phyloP scores from a whole-genome alignment of 2,329 filamentous ascomycete species.

The Sarocladiaceae sp. region DNA sequence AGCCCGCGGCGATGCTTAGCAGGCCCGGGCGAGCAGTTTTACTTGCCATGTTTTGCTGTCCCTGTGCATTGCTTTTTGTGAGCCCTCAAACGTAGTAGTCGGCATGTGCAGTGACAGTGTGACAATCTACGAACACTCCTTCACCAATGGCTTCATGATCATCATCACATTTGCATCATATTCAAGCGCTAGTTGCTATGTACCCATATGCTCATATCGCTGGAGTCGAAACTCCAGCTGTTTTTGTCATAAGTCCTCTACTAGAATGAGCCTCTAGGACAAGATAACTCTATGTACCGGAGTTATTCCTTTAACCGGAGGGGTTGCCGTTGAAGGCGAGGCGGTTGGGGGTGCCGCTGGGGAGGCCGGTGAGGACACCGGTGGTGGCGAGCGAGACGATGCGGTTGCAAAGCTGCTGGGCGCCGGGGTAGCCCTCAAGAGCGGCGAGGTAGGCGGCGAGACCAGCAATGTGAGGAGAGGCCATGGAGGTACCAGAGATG shows the following conservation, averaged over 20 bases:
- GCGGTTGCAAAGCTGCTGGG: slow-evolving; percentile 39
- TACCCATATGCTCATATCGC: too few relatives aligned
- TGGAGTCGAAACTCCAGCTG: too few relatives aligned
- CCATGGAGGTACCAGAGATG: slow-evolving; percentile 38
- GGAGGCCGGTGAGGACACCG: slow-evolving; percentile 33
- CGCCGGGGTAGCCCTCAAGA: slow-evolving; percentile 33
- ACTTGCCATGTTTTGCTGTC: slow-evolving; percentile 3
- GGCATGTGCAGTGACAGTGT: too few relatives aligned
- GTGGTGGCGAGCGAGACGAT: slow-evolving; percentile 36
- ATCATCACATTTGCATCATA: too few relatives aligned
- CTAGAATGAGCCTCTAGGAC: too few relatives aligned
- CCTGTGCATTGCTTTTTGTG: too few relatives aligned
- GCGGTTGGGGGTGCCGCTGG: slow-evolving; percentile 40
- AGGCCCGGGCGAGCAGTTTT: background rate
- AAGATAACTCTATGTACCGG: too few relatives aligned
- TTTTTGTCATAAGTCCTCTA: too few relatives aligned
- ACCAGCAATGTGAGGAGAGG: slow-evolving; percentile 32
- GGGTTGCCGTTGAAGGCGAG: slow-evolving; percentile 48
- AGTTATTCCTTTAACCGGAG: background rate
- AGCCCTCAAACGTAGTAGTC: too few relatives aligned
- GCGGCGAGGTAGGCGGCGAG: slow-evolving; percentile 38
- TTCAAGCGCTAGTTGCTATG: too few relatives aligned
- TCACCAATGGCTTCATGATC: too few relatives aligned
- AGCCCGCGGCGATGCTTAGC: background rate
- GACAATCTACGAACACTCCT: too few relatives aligned